These are phyloP conservation scores for Thalassia testudinum DNA, from an alignment of 116 monocot genomes.

Conservation along the genomic window DNA sequence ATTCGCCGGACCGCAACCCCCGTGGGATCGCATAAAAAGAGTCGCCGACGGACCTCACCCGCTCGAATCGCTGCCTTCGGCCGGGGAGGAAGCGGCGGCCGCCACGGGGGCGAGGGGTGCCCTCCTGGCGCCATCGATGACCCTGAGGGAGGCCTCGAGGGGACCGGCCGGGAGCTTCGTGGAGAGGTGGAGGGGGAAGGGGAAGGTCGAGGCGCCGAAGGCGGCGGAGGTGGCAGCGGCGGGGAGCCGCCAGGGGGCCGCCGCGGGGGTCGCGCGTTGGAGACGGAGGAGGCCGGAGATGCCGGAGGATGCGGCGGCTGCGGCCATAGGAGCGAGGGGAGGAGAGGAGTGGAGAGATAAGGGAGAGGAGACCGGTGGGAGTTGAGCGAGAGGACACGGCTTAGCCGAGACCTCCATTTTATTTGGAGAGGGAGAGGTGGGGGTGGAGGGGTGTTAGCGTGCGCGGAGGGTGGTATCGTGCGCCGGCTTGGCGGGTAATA, in stretches of 20 bases:
- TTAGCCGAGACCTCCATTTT: not conserved
- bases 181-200: not conserved
- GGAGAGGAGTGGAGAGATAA: not conserved
- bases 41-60: slow-evolving; percentile 62
- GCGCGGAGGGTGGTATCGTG: too few species aligned
- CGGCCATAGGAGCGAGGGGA: slow-evolving; percentile 14
- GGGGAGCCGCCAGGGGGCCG: slow-evolving; percentile 18
- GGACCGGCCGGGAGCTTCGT: slow-evolving; percentile 36
- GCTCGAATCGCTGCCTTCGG: slow-evolving; percentile 70
- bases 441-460: not conserved
- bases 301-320: slow-evolving; percentile 24
- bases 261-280: slow-evolving; percentile 1
- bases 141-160: not conserved
- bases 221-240: slow-evolving; percentile 29
- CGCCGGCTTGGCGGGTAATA: too few species aligned
- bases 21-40: not conserved
- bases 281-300: slow-evolving; percentile 45
- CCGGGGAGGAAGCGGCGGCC: slow-evolving; percentile 56
- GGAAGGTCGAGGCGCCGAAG: not conserved
- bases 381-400: not conserved
- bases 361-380: not conserved
- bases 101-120: slow-evolving; percentile 18
- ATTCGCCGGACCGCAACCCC: not conserved
- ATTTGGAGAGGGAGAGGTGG: too few species aligned
- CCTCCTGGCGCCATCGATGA: not conserved